Evolutionary conservation across 2,329 filamentous ascomycete species (phyloP).

Genomic region (Ascosphaera apis): DNA sequence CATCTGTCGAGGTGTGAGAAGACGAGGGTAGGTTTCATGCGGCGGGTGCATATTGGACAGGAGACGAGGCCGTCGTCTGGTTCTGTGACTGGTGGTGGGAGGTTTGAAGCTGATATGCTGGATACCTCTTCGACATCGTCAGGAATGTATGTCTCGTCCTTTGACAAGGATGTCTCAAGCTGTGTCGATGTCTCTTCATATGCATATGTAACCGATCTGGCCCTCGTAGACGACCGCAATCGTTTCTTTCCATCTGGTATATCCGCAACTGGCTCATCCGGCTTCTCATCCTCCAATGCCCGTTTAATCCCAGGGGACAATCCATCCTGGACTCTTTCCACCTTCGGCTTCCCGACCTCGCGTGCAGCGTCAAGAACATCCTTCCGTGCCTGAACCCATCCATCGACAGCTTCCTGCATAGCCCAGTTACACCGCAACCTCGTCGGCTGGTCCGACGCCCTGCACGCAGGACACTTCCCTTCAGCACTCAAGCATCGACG

Average conservation of each 20-base stretch:
- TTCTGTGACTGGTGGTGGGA: conserved; percentile 12
- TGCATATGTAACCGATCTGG: not conserved
- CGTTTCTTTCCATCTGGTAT: not conserved
- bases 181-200: not conserved
- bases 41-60: conserved; percentile 58
- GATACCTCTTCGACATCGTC: not conserved
- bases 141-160: not conserved
- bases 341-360: conserved; percentile 5
- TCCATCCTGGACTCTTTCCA: not conserved
- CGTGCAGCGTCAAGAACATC: conserved; percentile 42
- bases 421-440: conserved; percentile 69
- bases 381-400: conserved; percentile 44
- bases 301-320: not conserved
- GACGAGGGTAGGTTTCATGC: conserved; percentile 60
- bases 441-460: conserved; percentile 54
- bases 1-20: conserved; percentile 60
- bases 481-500: conserved; percentile 62
- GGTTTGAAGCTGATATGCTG: not conserved
- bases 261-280: not conserved
- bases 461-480: conserved; percentile 71
- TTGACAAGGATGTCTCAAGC: not conserved
- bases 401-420: conserved; percentile 61
- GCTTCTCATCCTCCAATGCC: not conserved
- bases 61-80: conserved; percentile 51
- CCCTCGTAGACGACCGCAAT: not conserved